Evolutionary conservation across 2,329 filamentous ascomycete species (phyloP).

Genomic region (Scytalidium sp.): DNA sequence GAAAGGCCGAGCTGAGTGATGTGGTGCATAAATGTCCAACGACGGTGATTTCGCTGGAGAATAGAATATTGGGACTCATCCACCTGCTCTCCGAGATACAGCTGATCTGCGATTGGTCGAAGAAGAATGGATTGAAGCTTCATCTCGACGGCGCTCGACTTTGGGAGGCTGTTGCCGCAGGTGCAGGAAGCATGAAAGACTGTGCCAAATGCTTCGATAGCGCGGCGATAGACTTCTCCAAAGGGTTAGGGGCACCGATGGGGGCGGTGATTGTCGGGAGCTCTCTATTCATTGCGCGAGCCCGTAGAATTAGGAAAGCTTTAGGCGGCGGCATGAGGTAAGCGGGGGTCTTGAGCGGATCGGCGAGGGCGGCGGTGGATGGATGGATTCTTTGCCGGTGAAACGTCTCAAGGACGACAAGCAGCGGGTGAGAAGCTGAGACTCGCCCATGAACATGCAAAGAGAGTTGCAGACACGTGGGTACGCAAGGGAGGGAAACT

Average conservation of each 20-base stretch:
- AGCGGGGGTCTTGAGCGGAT: slow-evolving; percentile 69
- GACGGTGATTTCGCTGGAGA: slow-evolving; percentile 75
- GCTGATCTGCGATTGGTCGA: slow-evolving; percentile 66
- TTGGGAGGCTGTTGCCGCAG: slow-evolving; percentile 73
- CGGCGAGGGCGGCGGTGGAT: slow-evolving; percentile 70
- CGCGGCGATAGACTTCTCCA: slow-evolving; percentile 74
- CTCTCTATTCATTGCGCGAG: slow-evolving; percentile 47
- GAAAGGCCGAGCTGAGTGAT: slow-evolving; percentile 56
- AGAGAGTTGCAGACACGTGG: no score
- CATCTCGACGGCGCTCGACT: slow-evolving; percentile 75
- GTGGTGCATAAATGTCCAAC: slow-evolving; percentile 77
- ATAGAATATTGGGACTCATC: slow-evolving; percentile 74
- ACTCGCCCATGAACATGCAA: no score
- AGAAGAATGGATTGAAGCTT: slow-evolving; percentile 56
- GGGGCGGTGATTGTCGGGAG: slow-evolving; percentile 66
- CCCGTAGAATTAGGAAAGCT: slow-evolving; percentile 62
- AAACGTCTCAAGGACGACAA: no score
- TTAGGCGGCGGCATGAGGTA: slow-evolving; percentile 75
- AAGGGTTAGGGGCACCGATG: slow-evolving; percentile 75
- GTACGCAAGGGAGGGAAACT: no score
- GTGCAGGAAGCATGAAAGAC: slow-evolving; percentile 60
- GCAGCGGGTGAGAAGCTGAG: no score
- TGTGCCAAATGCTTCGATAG: slow-evolving; percentile 68
- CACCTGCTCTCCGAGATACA: slow-evolving; percentile 68
- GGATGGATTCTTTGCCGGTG: neutral